Conservation (phyloP, 2,329 filamentous ascomycete genomes). For the Akanthomyces muscarius region DNA sequence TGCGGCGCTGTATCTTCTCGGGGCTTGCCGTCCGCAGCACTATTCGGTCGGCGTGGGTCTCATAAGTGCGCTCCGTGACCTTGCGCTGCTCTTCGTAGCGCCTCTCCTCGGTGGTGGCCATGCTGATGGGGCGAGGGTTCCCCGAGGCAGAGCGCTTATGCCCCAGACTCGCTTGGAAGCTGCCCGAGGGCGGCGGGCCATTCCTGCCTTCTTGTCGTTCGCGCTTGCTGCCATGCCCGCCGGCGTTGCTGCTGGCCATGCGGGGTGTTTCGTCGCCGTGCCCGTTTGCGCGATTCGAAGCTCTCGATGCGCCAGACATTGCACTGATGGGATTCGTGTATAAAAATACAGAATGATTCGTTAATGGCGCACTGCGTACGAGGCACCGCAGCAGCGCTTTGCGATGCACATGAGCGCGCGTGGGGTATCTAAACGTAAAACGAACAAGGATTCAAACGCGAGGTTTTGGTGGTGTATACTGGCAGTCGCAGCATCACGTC, state of each 20-base stretch:
- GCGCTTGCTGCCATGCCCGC: constrained; percentile 28
- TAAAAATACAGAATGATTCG: not conserved
- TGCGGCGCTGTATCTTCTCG: constrained; percentile 46
- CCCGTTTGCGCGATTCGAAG: constrained; percentile 43
- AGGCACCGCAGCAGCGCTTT: constrained; percentile 6
- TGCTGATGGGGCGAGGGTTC: constrained; percentile 49
- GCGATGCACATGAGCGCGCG: constrained; percentile 9
- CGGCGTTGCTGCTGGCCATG: constrained; percentile 31
- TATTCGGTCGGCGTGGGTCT: constrained; percentile 61
- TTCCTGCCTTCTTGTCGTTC: constrained; percentile 31
- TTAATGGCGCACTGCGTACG: constrained; percentile 3
- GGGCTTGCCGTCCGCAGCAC: constrained; percentile 58
- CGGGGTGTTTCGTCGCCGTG: constrained; percentile 34
- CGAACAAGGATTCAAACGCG: not conserved
- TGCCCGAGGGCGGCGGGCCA: constrained; percentile 29
- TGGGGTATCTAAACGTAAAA: not conserved
- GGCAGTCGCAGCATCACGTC: constrained; percentile 9
- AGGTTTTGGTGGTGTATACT: constrained; percentile 4
- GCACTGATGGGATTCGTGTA: not conserved
- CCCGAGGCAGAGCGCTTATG: constrained; percentile 58
- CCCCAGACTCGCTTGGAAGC: constrained; percentile 36
- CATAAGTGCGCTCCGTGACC: constrained; percentile 50
- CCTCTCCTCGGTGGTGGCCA: constrained; percentile 39
- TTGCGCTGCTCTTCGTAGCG: constrained; percentile 51
- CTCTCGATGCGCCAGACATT: constrained; percentile 40